Evolutionary conservation across 192 early-diverging fungal genomes (phyloP).

Genomic region (Entomortierella chlamydospora): DNA sequence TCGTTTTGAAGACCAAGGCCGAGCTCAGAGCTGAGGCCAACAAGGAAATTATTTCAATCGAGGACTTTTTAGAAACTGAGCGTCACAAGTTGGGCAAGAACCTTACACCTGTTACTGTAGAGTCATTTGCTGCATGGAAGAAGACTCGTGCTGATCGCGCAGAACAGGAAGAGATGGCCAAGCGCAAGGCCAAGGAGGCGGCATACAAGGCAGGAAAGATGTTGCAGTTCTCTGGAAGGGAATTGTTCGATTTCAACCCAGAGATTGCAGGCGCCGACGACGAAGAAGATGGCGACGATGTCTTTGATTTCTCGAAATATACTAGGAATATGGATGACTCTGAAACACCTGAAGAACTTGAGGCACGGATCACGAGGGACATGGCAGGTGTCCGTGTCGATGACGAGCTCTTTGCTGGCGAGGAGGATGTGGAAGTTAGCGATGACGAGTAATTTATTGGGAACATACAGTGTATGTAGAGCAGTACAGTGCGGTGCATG

Average conservation of each 20-base stretch:
- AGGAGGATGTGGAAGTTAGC: slow-evolving; percentile 72
- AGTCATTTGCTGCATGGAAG: slow-evolving; percentile 96
- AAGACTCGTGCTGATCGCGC: slow-evolving; percentile 78
- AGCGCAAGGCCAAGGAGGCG: slow-evolving; percentile 84
- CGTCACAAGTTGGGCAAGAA: slow-evolving; percentile 94
- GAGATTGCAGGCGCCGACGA: slow-evolving; percentile 80
- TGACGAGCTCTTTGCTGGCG: slow-evolving; percentile 74
- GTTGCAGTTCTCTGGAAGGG: slow-evolving; percentile 94
- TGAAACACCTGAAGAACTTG: slow-evolving; percentile 46
- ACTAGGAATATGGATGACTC: slow-evolving; percentile 73
- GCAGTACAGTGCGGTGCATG: too few relatives aligned
- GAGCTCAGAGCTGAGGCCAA: slow-evolving; percentile 77
- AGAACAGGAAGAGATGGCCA: slow-evolving; percentile 73
- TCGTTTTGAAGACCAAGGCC: slow-evolving; percentile 93
- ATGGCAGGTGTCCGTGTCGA: slow-evolving; percentile 55
- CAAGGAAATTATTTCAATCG: slow-evolving; percentile 91
- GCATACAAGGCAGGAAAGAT: slow-evolving; percentile 89
- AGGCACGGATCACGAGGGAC: slow-evolving; percentile 46
- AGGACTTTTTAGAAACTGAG: slow-evolving; percentile 98
- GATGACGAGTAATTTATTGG: slow-evolving; percentile 61
- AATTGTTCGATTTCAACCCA: slow-evolving; percentile 98
- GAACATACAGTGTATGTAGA: too few relatives aligned
- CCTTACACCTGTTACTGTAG: slow-evolving; percentile 94
- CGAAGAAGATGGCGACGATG: slow-evolving; percentile 81
- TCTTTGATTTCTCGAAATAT: slow-evolving; percentile 85